Evolutionary conservation across 2,329 filamentous ascomycete genomes (phyloP).

Genomic region (Fusarium ambrosium): DNA sequence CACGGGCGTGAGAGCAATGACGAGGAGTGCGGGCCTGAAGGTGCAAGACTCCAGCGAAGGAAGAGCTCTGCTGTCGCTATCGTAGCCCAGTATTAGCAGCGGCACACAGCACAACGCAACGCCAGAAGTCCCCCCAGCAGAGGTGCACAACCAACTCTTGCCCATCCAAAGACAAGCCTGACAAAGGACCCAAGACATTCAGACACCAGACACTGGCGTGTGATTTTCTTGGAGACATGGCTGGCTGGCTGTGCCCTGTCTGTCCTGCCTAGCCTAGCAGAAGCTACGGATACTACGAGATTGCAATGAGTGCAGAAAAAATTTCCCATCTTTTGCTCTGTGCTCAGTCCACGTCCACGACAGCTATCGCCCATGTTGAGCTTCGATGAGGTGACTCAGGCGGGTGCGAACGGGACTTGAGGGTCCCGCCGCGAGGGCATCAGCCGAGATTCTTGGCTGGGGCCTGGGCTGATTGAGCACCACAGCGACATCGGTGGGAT

Average conservation of each 20-base stretch:
- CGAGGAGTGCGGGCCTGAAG: conserved; percentile 27
- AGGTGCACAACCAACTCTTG: background rate
- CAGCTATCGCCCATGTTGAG: conserved; percentile 38
- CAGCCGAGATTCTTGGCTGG: conserved; percentile 47
- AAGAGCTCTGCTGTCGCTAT: conserved; percentile 11
- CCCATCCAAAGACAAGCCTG: conserved; percentile 24
- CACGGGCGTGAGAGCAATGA: conserved; percentile 30
- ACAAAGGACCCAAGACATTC: conserved; percentile 41
- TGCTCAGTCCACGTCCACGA: conserved; percentile 37
- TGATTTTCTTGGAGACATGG: conserved; percentile 41
- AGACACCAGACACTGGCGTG: conserved; percentile 45
- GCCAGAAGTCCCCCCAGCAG: background rate
- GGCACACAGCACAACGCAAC: background rate
- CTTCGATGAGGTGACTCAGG: conserved; percentile 48
- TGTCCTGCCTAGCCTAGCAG: conserved; percentile 16
- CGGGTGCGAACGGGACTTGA: conserved; percentile 35
- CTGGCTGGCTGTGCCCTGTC: conserved; percentile 27
- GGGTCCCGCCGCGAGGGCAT: conserved; percentile 47
- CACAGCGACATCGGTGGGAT: conserved; percentile 49
- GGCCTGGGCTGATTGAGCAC: conserved; percentile 47
- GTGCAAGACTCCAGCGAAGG: conserved; percentile 24
- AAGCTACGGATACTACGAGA: conserved; percentile 35
- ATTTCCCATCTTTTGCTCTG: conserved; percentile 33
- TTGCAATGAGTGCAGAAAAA: conserved; percentile 37
- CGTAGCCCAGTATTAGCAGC: conserved; percentile 2